phyloP scores from a whole-genome alignment of 2,329 filamentous ascomycete genomes.

The Calonectria pseudoreteaudii region DNA sequence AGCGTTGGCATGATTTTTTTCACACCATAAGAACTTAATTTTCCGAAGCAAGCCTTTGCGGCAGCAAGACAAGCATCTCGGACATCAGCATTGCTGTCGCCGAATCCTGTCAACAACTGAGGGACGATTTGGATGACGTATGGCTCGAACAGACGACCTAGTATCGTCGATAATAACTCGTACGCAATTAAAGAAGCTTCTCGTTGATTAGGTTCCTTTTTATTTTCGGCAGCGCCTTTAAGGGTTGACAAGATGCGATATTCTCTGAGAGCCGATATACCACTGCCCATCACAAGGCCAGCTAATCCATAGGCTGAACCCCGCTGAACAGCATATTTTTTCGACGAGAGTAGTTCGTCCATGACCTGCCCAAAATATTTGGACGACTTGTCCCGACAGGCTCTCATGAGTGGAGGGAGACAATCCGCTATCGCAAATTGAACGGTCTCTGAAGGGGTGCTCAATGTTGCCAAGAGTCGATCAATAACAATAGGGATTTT shows the following conservation, averaged over 20 bases:
- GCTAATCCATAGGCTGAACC: constrained; percentile 96
- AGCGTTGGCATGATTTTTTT: constrained; percentile 94
- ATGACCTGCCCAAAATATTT: constrained; percentile 85
- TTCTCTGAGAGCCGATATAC: constrained; percentile 83
- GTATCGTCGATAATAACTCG: constrained; percentile 87
- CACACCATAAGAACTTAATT: constrained; percentile 93
- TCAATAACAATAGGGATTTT: constrained; percentile 91
- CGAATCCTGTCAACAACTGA: constrained; percentile 88
- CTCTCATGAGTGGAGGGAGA: constrained; percentile 87
- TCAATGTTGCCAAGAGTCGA: constrained; percentile 85
- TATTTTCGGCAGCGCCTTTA: constrained; percentile 88
- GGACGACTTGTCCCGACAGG: constrained; percentile 80
- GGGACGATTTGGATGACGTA: constrained; percentile 97
- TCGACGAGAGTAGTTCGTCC: constrained; percentile 84
- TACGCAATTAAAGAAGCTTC: constrained; percentile 92
- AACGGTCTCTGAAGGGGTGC: constrained; percentile 94
- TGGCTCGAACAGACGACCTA: constrained; percentile 92
- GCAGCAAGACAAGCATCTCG: constrained; percentile 93
- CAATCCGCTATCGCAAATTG: constrained; percentile 97
- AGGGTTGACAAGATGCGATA: constrained; percentile 87
- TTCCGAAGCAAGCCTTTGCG: constrained; percentile 93
- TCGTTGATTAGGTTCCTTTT: constrained; percentile 89
- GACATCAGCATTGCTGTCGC: constrained; percentile 88
- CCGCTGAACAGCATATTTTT: constrained; percentile 91
- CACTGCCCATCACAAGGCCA: constrained; percentile 89